Percentiles rank a stretch among this genome's conserved stretches.
These are phyloP conservation scores for Casaregolazyma suthepensis DNA, from an alignment of 1,139 yeast genomes.

Conservation along the genomic window DNA sequence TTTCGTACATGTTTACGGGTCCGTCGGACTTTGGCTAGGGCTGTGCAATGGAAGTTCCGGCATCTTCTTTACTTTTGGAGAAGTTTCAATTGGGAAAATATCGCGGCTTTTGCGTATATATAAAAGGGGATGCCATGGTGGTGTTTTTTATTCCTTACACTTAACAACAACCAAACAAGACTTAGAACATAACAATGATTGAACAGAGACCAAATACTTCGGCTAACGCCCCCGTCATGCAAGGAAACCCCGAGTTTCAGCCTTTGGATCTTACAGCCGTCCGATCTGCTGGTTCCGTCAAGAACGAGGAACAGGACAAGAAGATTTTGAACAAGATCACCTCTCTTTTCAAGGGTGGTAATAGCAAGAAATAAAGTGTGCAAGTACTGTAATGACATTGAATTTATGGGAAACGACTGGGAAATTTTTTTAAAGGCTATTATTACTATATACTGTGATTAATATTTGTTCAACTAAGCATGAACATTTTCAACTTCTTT, in stretches of 20 bases:
- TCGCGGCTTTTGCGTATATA: not conserved
- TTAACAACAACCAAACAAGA: not conserved
- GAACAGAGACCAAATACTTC: not conserved
- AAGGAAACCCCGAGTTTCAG: not conserved
- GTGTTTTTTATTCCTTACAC: not conserved
- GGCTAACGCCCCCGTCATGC: not conserved
- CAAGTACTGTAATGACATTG: not conserved
- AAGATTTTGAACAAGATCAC: conserved; percentile 9
- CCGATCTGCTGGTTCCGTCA: conserved; percentile 8
- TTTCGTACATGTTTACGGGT: not conserved
- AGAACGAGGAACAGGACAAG: conserved; percentile 7
- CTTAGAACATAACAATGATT: conserved; percentile 1
- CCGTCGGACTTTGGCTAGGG: not conserved
- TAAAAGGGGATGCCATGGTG: not conserved
- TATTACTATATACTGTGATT: not conserved
- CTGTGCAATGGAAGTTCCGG: not conserved
- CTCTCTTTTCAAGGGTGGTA: conserved; percentile 8
- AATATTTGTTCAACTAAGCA: not conserved
- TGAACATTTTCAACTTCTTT: not conserved
- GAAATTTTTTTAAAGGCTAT: not conserved
- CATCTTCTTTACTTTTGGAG: not conserved
- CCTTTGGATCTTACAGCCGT: conserved; percentile 6
- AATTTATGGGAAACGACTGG: not conserved
- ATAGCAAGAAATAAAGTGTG: not conserved
- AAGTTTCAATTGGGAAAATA: not conserved